Base-by-base conservation (phyloP, 1,284 basidiomycete species). In the Puccinia polysora region DNA sequence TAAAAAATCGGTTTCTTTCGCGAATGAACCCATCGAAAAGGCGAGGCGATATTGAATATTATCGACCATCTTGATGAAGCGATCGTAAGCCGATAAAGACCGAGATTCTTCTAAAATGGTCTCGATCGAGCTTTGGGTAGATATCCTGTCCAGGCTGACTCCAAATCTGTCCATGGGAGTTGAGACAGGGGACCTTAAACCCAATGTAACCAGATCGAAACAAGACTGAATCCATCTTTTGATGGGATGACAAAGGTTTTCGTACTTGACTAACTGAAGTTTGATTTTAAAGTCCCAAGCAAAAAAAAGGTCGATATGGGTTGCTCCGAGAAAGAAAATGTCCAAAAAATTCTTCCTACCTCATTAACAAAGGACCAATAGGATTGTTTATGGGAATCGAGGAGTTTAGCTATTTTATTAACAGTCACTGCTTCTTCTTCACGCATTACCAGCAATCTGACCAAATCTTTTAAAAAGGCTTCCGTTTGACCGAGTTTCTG, bases 291-390 rank as follows among this genome's bases (percentile, higher is more conserved):
- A 7, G 14, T 0, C 32, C 28, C 10, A 43, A 63, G 32, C n/a
- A 32, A 56, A 56, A 30, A 8, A 43, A 43, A 43, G 40, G 40
- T 43, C 40, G 15, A 12, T 28, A 49, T 28, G 4, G 28, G 2
- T 34, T 23, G 30, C n/a, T 20, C 30, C 10, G 20, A 52, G 34
- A 8, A 3, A 18, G 23, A 52, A n/a, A 23, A 23, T 65, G 1
- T 28, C 14, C 15, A 53, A 20, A 56, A 28, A 32, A 43, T 50
- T 25, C 14, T 18, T 43, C 69, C 10, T 63, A 71, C 69, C 34
- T 71, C 69, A 36, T 71, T 59, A 10, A 71, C 23, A 30, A 71
- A 71, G 8, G 56, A 60, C 69, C 69, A 71, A 40, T 71, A 71
- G 18, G 69, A 63, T 50, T 71, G 58, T 34, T 71, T 71, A 55